Conservation (phyloP, 345 rosid species). For the Anacardium occidentale region DNA sequence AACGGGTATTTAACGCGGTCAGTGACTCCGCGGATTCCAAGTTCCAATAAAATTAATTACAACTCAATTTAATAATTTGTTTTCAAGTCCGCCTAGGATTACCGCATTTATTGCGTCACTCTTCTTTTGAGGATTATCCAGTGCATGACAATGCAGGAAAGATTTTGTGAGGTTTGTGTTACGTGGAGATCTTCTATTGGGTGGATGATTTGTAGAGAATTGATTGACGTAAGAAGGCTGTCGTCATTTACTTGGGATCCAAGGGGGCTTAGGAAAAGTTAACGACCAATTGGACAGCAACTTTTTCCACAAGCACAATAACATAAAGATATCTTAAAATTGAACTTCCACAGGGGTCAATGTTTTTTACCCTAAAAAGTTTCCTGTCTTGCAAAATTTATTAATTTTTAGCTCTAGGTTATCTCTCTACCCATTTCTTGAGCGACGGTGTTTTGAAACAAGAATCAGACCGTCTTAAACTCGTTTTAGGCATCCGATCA, state of each 20-base stretch:
- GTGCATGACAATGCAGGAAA: neutral
- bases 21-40: constrained; percentile 26
- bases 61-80: neutral
- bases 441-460: too few species aligned
- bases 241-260: constrained; percentile 3
- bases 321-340: too few species aligned
- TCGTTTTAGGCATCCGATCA: too few species aligned
- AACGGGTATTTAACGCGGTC: neutral
- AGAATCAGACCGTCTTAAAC: too few species aligned
- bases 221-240: neutral
- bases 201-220: neutral
- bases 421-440: too few species aligned
- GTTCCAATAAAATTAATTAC: neutral
- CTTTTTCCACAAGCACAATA: too few species aligned
- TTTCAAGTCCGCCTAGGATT: constrained; percentile 29
- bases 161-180: neutral
- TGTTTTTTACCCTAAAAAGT: too few species aligned
- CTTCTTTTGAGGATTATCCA: neutral
- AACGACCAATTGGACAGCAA: too few species aligned
- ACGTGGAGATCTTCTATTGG: neutral
- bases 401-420: too few species aligned
- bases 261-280: neutral
- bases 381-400: too few species aligned
- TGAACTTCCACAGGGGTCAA: too few species aligned
- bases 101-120: neutral